A percentile compares a stretch with the other conserved stretches of the same genome.
Conservation (phyloP, 768 basidiomycete genomes). For the Hygrophorus pudorinus region DNA sequence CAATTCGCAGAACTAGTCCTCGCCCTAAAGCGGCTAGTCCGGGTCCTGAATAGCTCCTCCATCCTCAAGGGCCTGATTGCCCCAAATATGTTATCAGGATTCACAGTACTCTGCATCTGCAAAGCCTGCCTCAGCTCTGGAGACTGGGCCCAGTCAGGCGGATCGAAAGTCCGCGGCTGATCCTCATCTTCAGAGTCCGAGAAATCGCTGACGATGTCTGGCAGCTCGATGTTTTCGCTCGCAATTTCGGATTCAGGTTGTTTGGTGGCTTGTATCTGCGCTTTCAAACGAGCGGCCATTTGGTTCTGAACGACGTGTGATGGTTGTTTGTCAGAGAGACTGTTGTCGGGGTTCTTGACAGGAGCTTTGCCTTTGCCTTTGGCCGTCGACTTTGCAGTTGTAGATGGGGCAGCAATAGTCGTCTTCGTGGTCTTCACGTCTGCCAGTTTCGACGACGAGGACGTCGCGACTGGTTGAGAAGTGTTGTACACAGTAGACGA, state of each 20-base stretch:
- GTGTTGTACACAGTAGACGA: conserved; percentile 32
- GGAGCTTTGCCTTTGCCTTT: conserved; percentile 43
- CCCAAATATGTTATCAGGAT: conserved; percentile 90
- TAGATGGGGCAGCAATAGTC: conserved; percentile 8
- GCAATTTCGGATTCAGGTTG: conserved; percentile 35
- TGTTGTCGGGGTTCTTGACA: conserved; percentile 33
- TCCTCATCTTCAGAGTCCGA: conserved; percentile 93
- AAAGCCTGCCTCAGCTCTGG: conserved; percentile 76
- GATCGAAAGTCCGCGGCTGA: conserved; percentile 58
- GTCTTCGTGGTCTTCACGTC: conserved; percentile 26
- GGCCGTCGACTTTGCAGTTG: conserved; percentile 17
- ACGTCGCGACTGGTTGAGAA: conserved; percentile 22
- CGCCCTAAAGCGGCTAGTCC: conserved; percentile 75
- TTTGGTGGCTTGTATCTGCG: conserved; percentile 54
- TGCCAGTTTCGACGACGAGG: conserved; percentile 17
- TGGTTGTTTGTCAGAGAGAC: conserved; percentile 36
- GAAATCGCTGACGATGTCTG: conserved; percentile 95
- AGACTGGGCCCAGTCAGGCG: conserved; percentile 87
- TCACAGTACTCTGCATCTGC: conserved; percentile 73
- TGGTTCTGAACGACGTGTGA: conserved; percentile 54
- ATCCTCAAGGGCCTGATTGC: conserved; percentile 76
- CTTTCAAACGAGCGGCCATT: conserved; percentile 63
- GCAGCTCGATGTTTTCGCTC: conserved; percentile 82
- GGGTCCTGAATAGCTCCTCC: conserved; percentile 85
- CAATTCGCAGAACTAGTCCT: conserved; percentile 94